Conservation (phyloP, 768 basidiomycete genomes). For the Crassisporium funariophilum region DNA sequence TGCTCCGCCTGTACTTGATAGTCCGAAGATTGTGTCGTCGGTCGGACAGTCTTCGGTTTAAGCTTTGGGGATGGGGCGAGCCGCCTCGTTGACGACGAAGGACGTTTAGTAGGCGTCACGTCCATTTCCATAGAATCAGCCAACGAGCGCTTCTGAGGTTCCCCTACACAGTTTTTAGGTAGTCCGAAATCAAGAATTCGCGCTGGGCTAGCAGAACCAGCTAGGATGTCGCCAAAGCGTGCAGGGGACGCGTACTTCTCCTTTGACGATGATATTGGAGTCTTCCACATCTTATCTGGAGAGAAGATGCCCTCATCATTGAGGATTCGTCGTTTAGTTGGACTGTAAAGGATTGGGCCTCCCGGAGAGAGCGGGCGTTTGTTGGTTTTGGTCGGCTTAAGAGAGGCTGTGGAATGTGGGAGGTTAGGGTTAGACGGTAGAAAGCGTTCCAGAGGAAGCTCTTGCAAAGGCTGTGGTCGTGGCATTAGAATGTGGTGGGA, state of each 20-base stretch:
- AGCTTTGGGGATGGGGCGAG: slow-evolving; percentile 34
- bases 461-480: slow-evolving; percentile 58
- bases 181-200: slow-evolving; percentile 55
- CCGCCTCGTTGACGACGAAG: slow-evolving; percentile 17
- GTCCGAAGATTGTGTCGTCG: slow-evolving; percentile 1
- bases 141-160: slow-evolving; percentile 21
- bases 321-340: slow-evolving; percentile 70
- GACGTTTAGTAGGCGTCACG: slow-evolving; percentile 22
- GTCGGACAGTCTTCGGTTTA: slow-evolving; percentile 13
- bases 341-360: slow-evolving; percentile 50
- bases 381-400: slow-evolving; percentile 38
- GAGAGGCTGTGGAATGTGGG: slow-evolving; percentile 16
- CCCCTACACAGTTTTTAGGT: slow-evolving; percentile 30
- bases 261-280: slow-evolving; percentile 29
- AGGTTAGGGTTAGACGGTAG: slow-evolving; percentile 36
- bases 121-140: slow-evolving; percentile 13
- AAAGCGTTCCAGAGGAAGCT: slow-evolving; percentile 62
- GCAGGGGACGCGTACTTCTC: slow-evolving; percentile 40
- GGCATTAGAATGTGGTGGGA: slow-evolving; percentile 26
- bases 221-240: slow-evolving; percentile 47
- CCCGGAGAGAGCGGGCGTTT: slow-evolving; percentile 70
- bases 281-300: slow-evolving; percentile 39
- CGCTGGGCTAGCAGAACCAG: slow-evolving; percentile 41
- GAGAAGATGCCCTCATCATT: slow-evolving; percentile 51
- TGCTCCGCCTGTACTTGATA: too few relatives aligned